Percentiles rank a stretch among this genome's conserved stretches.
These are phyloP conservation scores for Pseudoneurospora amorphoporcata DNA, from an alignment of 495 filamentous ascomycete genomes.

Conservation along the genomic window DNA sequence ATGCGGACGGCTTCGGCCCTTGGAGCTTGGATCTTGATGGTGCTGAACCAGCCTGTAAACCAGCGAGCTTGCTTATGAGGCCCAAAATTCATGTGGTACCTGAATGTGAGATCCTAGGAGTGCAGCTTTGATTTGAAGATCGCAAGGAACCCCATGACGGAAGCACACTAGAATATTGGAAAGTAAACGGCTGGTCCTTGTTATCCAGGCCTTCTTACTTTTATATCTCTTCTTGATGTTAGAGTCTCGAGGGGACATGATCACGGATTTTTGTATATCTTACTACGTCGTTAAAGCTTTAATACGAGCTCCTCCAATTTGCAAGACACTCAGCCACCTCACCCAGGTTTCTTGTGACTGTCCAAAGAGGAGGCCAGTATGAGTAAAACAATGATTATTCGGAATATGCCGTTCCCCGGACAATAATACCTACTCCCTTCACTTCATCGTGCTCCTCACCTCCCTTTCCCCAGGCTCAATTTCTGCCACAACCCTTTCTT, in stretches of 20 bases:
- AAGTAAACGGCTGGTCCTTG: not conserved
- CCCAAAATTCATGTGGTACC: not conserved
- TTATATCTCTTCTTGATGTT: not conserved
- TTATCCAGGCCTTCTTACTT: not conserved
- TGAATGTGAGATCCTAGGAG: not conserved
- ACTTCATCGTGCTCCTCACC: not conserved
- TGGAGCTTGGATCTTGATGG: not conserved
- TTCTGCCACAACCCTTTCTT: not conserved
- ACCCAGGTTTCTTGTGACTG: no score
- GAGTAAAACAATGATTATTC: not conserved
- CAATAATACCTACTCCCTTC: not conserved
- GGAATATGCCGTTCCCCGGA: not conserved
- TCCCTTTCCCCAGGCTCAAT: not conserved
- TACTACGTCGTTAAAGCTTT: not conserved
- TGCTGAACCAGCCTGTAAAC: not conserved
- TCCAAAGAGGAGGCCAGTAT: not conserved
- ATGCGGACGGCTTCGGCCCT: not conserved
- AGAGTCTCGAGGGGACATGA: not conserved
- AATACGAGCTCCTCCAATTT: not conserved
- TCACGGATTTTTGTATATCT: no score
- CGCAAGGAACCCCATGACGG: not conserved
- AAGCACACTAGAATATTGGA: not conserved
- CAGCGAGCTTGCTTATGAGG: not conserved
- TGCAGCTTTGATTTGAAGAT: not conserved
- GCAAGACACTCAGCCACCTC: not conserved